Base-by-base conservation (phyloP, 2,329 filamentous ascomycete genomes). In the Teratosphaeria nubilosa region DNA sequence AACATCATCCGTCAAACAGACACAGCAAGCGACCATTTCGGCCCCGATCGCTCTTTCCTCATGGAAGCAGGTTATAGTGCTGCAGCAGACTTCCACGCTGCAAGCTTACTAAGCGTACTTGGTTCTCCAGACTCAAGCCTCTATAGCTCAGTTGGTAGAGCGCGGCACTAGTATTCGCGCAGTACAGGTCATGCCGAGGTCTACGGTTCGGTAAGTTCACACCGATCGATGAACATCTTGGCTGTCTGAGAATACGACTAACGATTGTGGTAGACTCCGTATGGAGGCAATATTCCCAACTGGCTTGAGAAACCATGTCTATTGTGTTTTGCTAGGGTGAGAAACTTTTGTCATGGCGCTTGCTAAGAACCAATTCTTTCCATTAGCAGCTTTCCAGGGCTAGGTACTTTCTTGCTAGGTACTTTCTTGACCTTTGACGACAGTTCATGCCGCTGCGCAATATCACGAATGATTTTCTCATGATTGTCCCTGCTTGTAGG, bases 71-170 rank as follows among this genome's bases (percentile, higher is more conserved):
- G n/a, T n/a, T 41, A 16, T 14, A 16, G 5, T 3, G 1, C 14
- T 37, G 34, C 34, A 37, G 5, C 6, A 27, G 4, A 1, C 5
- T n/a, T 16, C 14, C 11, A 5, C 4, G 1, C 34, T 1, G 0
- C 11, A 37, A 37, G 34, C 7, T 37, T 41, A 41, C n/a, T 48
- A 48, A 48, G 41, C 41, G 9, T 9, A 20, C 20, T 22, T 20
- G 41, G 41, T 48, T 48, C 6, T 22, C 5, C n/a, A 48, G 7
- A 41, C 41, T 48, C 41, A 48, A 48, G 57, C 57, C 48, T 56
- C 54, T 56, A 59, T 59, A 59, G 57, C 57, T 59, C 57, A 59
- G 57, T 59, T 59, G 57, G 57, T 59, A 59, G 57, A 59, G 57
- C 56, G 56, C 56, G 56, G 56, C 56, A 58, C 56, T 58, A 58